phyloP scores from a whole-genome alignment of 2,329 filamentous ascomycete species.

The Colletotrichum sp. region DNA sequence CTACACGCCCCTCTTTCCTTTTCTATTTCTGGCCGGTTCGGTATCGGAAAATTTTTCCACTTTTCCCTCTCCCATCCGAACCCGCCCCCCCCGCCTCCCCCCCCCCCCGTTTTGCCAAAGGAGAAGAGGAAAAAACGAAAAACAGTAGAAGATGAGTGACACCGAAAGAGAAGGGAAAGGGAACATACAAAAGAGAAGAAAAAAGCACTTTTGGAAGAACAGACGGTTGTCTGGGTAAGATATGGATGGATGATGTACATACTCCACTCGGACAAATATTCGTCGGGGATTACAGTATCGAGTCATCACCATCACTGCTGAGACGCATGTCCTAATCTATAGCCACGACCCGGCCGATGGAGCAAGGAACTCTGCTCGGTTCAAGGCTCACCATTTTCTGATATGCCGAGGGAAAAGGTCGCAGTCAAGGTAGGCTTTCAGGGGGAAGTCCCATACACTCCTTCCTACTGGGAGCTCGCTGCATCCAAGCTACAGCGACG shows the following conservation, averaged over 20 bases:
- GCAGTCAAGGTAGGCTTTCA: background rate
- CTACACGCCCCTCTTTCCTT: too few species aligned
- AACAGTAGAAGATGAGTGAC: background rate
- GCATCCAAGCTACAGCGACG: background rate
- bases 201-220: background rate
- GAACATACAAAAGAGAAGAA: background rate
- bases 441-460: background rate
- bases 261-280: background rate
- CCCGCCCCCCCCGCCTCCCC: too few species aligned
- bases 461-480: background rate
- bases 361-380: background rate
- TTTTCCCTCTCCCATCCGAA: background rate
- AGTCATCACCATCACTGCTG: background rate
- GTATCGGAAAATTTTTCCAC: background rate
- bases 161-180: background rate
- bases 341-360: background rate
- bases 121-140: background rate
- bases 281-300: background rate
- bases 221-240: background rate
- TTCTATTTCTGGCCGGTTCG: background rate
- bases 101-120: background rate
- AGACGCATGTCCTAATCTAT: background rate
- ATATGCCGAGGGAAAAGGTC: background rate
- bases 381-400: background rate
- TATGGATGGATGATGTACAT: background rate